Conservation (phyloP, 495 filamentous ascomycete species). For the Daldinia childiae region DNA sequence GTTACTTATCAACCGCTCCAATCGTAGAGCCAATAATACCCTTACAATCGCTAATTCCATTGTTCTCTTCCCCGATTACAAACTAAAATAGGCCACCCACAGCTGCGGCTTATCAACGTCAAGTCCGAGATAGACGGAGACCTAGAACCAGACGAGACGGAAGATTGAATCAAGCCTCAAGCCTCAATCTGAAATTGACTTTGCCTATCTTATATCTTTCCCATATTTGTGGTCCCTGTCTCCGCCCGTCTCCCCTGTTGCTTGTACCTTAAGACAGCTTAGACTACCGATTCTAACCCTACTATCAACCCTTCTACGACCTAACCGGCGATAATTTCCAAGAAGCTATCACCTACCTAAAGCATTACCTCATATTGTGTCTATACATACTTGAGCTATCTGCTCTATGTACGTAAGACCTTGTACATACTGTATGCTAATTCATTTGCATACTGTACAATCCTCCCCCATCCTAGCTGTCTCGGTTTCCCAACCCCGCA, state of each 20-base stretch:
- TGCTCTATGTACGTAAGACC: background rate
- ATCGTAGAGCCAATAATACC: constrained; percentile 13
- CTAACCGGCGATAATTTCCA: constrained; percentile 10
- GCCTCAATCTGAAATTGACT: constrained; percentile 25
- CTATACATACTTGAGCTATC: background rate
- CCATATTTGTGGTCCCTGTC: constrained; percentile 2
- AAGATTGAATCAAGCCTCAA: constrained; percentile 18
- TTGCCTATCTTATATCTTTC: background rate
- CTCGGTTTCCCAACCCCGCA: constrained; percentile 40
- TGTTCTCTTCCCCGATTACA: constrained; percentile 32
- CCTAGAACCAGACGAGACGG: background rate
- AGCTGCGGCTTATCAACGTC: constrained; percentile 36
- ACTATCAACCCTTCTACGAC: constrained; percentile 4
- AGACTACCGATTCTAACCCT: constrained; percentile 4
- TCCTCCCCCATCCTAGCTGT: constrained; percentile 15
- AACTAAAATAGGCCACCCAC: constrained; percentile 37
- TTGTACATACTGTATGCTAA: constrained; percentile 23
- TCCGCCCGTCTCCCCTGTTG: background rate
- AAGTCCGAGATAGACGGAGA: constrained; percentile 27
- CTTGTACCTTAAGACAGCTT: constrained; percentile 7
- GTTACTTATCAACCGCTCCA: constrained; percentile 40
- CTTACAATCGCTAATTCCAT: constrained; percentile 17
- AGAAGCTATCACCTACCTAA: constrained; percentile 20
- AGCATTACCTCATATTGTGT: no score
- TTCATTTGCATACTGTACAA: constrained; percentile 25